Percentiles rank a stretch among this genome's conserved stretches.
Evolutionary conservation across 2,329 filamentous ascomycete genomes (phyloP).

Genomic region (Juglanconis sp.): DNA sequence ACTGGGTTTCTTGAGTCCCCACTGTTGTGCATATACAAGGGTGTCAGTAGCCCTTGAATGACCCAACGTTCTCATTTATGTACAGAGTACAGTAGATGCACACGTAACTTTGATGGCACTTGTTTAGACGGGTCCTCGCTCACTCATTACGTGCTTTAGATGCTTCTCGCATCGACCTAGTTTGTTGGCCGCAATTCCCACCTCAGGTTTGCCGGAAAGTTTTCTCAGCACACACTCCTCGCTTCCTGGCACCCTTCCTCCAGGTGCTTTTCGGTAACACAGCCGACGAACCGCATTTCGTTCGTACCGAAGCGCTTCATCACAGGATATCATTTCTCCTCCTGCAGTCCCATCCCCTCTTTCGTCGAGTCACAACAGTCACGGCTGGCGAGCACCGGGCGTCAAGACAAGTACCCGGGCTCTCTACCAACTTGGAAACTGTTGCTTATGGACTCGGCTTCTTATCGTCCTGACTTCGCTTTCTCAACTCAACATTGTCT

Average conservation of each 20-base stretch:
- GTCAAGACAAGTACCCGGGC: background rate
- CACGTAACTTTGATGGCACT: slow-evolving; percentile 15
- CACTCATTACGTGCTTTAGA: slow-evolving; percentile 13
- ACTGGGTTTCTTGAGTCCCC: slow-evolving; percentile 13
- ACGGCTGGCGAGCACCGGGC: slow-evolving; percentile 8
- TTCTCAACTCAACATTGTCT: slow-evolving; percentile 6
- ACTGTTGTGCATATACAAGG: slow-evolving; percentile 17
- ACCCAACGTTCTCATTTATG: slow-evolving; percentile 9
- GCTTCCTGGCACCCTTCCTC: background rate
- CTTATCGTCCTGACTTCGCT: background rate
- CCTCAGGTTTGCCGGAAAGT: slow-evolving; percentile 1
- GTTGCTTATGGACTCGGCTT: slow-evolving; percentile 6
- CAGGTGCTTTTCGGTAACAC: slow-evolving; percentile 4
- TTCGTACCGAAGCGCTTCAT: slow-evolving; percentile 2
- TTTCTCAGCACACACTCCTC: background rate
- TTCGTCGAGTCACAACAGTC: slow-evolving; percentile 1
- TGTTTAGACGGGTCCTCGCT: slow-evolving; percentile 3
- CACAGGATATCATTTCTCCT: slow-evolving; percentile 2
- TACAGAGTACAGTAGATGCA: background rate
- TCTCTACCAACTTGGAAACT: background rate
- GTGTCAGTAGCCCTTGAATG: slow-evolving; percentile 15
- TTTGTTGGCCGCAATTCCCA: slow-evolving; percentile 1
- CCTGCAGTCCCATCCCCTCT: slow-evolving; percentile 7
- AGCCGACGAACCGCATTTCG: slow-evolving; percentile 7
- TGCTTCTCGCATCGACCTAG: slow-evolving; percentile 10